phyloP scores from a whole-genome alignment of 352 stramenopile species.

The Blastocystis sp. region DNA sequence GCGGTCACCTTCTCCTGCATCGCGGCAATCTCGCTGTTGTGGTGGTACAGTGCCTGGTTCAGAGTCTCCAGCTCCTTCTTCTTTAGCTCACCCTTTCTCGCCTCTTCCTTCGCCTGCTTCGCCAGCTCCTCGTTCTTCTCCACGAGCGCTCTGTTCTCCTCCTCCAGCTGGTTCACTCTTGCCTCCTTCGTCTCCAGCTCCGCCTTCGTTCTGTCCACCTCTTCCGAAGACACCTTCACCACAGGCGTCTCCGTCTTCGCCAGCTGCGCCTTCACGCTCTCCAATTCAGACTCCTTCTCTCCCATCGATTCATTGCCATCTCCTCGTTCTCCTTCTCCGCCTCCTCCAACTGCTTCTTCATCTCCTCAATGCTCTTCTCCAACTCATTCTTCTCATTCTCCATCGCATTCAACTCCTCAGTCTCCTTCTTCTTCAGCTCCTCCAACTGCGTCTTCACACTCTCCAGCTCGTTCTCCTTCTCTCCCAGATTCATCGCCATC shows the following conservation, averaged over 20 bases:
- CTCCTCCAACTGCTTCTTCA: neutral
- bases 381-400: too few species aligned
- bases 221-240: neutral
- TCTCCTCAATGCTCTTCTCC: too few species aligned
- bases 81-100: neutral
- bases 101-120: neutral
- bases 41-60: neutral
- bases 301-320: neutral
- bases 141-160: neutral
- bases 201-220: neutral
- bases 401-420: too few species aligned
- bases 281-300: neutral
- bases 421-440: neutral
- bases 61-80: neutral
- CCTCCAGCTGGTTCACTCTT: neutral
- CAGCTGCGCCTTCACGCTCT: neutral
- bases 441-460: neutral
- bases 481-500: neutral
- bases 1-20: too few species aligned
- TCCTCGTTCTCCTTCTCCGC: neutral
- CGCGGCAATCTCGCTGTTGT: too few species aligned
- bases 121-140: neutral
- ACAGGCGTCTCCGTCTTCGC: neutral
- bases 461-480: constrained; percentile 14
- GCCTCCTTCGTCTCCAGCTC: neutral